Conservation (phyloP, 148 eudicot genomes). For the Beta vulgaris region DNA sequence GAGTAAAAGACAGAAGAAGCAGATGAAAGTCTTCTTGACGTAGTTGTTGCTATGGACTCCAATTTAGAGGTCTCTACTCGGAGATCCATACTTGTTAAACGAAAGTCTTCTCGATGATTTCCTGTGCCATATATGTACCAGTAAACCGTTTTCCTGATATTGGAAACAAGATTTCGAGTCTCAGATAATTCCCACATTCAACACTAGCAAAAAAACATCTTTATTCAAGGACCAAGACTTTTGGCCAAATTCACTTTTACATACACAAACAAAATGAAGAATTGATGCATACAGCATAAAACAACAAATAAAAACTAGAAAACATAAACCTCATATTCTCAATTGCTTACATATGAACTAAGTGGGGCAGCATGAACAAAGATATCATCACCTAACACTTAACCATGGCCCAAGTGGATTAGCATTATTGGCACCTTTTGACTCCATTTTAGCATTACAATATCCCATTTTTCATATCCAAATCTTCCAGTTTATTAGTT, state of each 20-base stretch:
- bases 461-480: constrained; percentile 16
- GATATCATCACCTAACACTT: constrained; percentile 8
- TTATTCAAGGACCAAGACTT: neutral
- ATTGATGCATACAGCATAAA: neutral
- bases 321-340: constrained; percentile 4
- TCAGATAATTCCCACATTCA: constrained; percentile 19
- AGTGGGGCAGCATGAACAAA: constrained; percentile 27
- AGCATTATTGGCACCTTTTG: constrained; percentile 20
- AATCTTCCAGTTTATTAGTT: neutral
- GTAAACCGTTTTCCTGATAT: constrained; percentile 37
- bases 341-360: constrained; percentile 9
- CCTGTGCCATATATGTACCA: constrained; percentile 36
- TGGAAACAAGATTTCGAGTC: constrained; percentile 18
- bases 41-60: constrained; percentile 47
- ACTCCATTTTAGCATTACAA: constrained; percentile 11
- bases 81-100: constrained; percentile 64
- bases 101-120: constrained; percentile 26
- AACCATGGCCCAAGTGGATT: constrained; percentile 14
- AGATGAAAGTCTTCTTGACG: constrained; percentile 75
- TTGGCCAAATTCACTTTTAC: constrained; percentile 10
- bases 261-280: neutral
- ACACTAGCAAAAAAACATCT: neutral
- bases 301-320: neutral
- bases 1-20: constrained; percentile 92
- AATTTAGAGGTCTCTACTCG: constrained; percentile 71